Evolutionary conservation across 225 moss, liverwort and hornwort species (phyloP).

Genomic region (Marchantia polymorpha): DNA sequence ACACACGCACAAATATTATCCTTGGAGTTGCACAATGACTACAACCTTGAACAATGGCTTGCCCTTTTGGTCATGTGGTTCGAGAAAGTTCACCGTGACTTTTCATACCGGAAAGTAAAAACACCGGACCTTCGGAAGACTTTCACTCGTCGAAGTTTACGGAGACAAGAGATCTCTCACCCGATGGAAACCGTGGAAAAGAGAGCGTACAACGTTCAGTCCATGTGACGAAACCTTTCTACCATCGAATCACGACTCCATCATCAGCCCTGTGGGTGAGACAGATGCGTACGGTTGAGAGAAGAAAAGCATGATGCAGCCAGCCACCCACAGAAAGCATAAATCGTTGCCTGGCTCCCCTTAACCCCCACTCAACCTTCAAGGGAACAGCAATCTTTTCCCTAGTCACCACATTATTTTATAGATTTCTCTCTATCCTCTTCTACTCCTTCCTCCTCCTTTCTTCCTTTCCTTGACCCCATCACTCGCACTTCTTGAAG

Average conservation of each 20-base stretch:
- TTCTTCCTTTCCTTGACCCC: not conserved
- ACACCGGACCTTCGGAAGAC: no score
- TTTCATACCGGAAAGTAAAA: no score
- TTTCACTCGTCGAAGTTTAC: no score
- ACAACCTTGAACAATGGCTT: no score
- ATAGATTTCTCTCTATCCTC: not conserved
- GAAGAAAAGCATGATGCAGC: not conserved
- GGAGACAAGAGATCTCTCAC: no score
- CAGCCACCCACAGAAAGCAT: not conserved
- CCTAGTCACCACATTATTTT: not conserved
- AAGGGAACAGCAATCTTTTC: not conserved
- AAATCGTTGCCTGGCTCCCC: not conserved
- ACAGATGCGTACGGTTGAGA: not conserved
- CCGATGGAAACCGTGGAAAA: no score
- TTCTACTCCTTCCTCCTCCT: not conserved
- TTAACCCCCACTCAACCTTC: not conserved
- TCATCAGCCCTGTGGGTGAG: conserved; percentile 1
- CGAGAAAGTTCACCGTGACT: no score
- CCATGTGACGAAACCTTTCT: not conserved
- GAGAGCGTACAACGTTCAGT: no score
- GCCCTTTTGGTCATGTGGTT: no score
- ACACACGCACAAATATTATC: no score
- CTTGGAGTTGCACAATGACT: no score
- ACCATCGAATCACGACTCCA: conserved; percentile 4
- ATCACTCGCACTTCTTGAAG: not conserved